Percentiles rank a stretch among this genome's conserved stretches.
phyloP scores from a whole-genome alignment of 495 filamentous ascomycete genomes.

The Penicillium dipodomyicola region DNA sequence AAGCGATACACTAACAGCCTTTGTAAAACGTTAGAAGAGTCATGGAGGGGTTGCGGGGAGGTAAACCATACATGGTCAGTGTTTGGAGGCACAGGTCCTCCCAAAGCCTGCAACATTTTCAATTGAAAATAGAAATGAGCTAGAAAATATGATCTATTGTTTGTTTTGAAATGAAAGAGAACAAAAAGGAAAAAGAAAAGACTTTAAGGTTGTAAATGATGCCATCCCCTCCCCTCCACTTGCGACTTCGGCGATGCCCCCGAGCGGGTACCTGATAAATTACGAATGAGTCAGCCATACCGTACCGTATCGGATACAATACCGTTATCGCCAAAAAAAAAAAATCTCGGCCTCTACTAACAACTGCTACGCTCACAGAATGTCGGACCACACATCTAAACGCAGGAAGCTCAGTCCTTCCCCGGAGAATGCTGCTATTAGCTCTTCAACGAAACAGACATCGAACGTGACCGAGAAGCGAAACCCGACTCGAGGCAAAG shows the following conservation, averaged over 20 bases:
- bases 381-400: constrained; percentile 38
- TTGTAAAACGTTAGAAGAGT: constrained; percentile 13
- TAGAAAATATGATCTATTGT: constrained; percentile 1
- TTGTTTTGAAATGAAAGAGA: neutral
- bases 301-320: constrained; percentile 11
- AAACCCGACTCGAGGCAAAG: constrained; percentile 21
- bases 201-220: constrained; percentile 8
- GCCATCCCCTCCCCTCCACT: constrained; percentile 6
- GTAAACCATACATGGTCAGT: constrained; percentile 52
- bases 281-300: constrained; percentile 12
- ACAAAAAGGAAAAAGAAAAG: constrained; percentile 12
- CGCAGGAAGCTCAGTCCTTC: constrained; percentile 40
- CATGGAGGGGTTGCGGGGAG: constrained; percentile 29
- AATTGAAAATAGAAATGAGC: constrained; percentile 3
- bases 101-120: constrained; percentile 43
- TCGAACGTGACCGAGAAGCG: constrained; percentile 12
- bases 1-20: constrained; percentile 95
- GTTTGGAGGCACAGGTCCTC: constrained; percentile 48
- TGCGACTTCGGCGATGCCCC: constrained; percentile 38
- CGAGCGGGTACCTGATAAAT: constrained; percentile 13
- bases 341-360: constrained; percentile 17
- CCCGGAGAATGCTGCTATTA: constrained; percentile 23
- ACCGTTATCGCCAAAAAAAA: constrained; percentile 28
- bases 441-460: constrained; percentile 5
- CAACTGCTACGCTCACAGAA: constrained; percentile 13